Percentiles rank a stretch among this genome's conserved stretches.
phyloP scores from a whole-genome alignment of 495 filamentous ascomycete genomes.

The Bathelium albidoporum region DNA sequence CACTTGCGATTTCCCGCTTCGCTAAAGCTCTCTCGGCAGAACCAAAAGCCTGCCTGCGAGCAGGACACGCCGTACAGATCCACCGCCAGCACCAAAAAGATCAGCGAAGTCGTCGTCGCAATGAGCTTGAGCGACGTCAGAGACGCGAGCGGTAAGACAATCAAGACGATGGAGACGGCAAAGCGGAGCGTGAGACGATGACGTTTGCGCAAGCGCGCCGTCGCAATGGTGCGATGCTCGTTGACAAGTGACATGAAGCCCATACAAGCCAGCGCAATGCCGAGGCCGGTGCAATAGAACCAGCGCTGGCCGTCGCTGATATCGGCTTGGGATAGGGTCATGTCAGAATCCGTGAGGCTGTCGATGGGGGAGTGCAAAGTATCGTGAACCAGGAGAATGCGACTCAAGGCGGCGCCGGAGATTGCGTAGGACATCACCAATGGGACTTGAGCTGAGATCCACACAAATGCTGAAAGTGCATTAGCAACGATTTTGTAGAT shows the following conservation, averaged over 20 bases:
- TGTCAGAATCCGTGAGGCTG: constrained; percentile 38
- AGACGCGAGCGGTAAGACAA: constrained; percentile 37
- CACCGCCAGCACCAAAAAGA: constrained; percentile 37
- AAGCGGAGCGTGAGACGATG: constrained; percentile 39
- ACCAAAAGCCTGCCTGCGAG: constrained; percentile 25
- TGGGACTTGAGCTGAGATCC: constrained; percentile 38
- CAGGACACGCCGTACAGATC: constrained; percentile 44
- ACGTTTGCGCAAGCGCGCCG: constrained; percentile 38
- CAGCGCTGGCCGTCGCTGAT: constrained; percentile 41
- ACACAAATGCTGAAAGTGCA: constrained; percentile 26
- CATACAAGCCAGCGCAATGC: constrained; percentile 43
- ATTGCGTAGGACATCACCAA: constrained; percentile 52
- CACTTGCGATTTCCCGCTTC: constrained; percentile 19
- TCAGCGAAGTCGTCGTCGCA: constrained; percentile 37
- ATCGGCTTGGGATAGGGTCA: constrained; percentile 32
- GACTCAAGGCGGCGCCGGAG: constrained; percentile 40
- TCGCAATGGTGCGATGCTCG: constrained; percentile 33
- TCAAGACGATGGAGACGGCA: constrained; percentile 36
- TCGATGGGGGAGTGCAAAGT: constrained; percentile 32
- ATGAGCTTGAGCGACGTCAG: constrained; percentile 43
- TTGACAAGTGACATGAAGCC: constrained; percentile 36
- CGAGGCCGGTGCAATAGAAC: constrained; percentile 50
- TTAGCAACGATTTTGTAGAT: no score
- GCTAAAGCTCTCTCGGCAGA: constrained; percentile 27
- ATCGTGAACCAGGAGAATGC: constrained; percentile 46